Evolutionary conservation across 2,329 filamentous ascomycete genomes (phyloP).

Genomic region (Didymosphaeria variabile): DNA sequence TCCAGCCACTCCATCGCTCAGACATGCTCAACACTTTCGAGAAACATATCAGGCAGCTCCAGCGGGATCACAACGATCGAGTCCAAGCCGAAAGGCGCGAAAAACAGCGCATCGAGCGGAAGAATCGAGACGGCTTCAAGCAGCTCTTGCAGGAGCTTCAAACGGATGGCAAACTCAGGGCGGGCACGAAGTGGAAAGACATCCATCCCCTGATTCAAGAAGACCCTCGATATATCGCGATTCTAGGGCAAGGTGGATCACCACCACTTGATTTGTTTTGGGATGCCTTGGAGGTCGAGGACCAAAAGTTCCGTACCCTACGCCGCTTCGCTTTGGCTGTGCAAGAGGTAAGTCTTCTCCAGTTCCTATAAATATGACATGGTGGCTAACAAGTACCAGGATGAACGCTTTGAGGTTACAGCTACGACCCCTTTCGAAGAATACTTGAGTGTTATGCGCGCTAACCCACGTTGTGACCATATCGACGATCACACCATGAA

Average conservation of each 20-base stretch:
- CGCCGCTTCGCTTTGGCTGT: slow-evolving; percentile 88
- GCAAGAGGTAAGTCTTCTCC: slow-evolving; percentile 74
- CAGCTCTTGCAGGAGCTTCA: slow-evolving; percentile 78
- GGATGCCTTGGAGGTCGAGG: slow-evolving; percentile 94
- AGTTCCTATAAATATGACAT: not conserved
- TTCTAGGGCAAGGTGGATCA: slow-evolving; percentile 85
- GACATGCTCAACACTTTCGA: slow-evolving; percentile 94
- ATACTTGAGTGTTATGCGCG: slow-evolving; percentile 81
- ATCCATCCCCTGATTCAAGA: slow-evolving; percentile 77
- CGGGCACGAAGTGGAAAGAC: slow-evolving; percentile 88
- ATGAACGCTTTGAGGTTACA: slow-evolving; percentile 90
- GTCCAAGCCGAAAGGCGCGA: slow-evolving; percentile 86
- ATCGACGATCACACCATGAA: slow-evolving; percentile 81
- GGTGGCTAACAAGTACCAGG: slow-evolving; percentile 59
- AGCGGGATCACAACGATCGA: slow-evolving; percentile 89
- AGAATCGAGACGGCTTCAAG: slow-evolving; percentile 83
- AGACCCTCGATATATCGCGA: slow-evolving; percentile 82
- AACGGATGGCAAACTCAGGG: slow-evolving; percentile 81
- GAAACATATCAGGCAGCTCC: slow-evolving; percentile 90
- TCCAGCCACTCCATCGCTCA: slow-evolving; percentile 83
- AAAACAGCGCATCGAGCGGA: slow-evolving; percentile 82
- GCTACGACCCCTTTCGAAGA: slow-evolving; percentile 87
- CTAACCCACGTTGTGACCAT: slow-evolving; percentile 87
- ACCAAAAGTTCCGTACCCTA: slow-evolving; percentile 81
- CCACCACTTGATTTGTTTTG: slow-evolving; percentile 92